Conservation (phyloP, 352 stramenopile genomes). For the Detonula confervacea region DNA sequence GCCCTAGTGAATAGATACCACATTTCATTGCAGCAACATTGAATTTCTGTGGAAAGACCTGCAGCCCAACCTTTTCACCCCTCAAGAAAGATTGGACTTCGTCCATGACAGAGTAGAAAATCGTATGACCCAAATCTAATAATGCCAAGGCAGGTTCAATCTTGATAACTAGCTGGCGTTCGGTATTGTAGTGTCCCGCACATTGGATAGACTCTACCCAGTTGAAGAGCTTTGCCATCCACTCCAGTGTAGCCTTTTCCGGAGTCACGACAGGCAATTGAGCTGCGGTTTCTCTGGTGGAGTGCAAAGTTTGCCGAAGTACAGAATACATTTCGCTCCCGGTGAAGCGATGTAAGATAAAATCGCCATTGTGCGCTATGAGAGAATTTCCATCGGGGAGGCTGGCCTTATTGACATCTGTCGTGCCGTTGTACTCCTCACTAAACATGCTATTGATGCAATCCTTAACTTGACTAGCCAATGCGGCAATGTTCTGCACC, state of each 20-base stretch:
- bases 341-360: slow-evolving; percentile 74
- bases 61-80: slow-evolving; percentile 49
- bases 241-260: slow-evolving; percentile 73
- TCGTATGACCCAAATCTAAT: slow-evolving; percentile 49
- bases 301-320: slow-evolving; percentile 53
- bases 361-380: slow-evolving; percentile 69
- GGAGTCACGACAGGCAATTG: slow-evolving; percentile 65
- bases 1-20: slow-evolving; percentile 62
- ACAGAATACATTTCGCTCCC: slow-evolving; percentile 64
- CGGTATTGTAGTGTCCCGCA: slow-evolving; percentile 37
- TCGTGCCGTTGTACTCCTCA: slow-evolving; percentile 60
- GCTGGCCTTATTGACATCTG: slow-evolving; percentile 63
- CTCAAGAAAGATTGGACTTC: slow-evolving; percentile 66
- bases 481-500: slow-evolving; percentile 50
- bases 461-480: slow-evolving; percentile 58
- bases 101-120: slow-evolving; percentile 67
- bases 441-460: slow-evolving; percentile 58
- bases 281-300: slow-evolving; percentile 48
- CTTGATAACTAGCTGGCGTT: slow-evolving; percentile 61
- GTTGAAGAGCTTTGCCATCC: slow-evolving; percentile 63
- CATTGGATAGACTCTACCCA: slow-evolving; percentile 70
- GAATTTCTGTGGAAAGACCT: slow-evolving; percentile 29
- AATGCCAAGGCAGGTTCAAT: slow-evolving; percentile 44
- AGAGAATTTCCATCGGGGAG: slow-evolving; percentile 70
- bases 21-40: slow-evolving; percentile 67